phyloP scores from a whole-genome alignment of 176 grass and related monocot species.

The Juncus effusus region DNA sequence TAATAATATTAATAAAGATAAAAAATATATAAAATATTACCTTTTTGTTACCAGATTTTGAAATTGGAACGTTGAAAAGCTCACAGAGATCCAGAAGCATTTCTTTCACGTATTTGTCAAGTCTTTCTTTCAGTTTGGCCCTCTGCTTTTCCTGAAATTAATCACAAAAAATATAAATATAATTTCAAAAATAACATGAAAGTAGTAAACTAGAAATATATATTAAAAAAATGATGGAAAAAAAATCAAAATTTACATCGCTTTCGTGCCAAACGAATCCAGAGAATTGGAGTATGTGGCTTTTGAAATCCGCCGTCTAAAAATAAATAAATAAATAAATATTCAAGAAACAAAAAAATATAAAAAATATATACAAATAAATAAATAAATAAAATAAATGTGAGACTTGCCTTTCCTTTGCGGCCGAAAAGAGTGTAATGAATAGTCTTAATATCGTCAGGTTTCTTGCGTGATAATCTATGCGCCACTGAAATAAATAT shows the following conservation, averaged over 20 bases:
- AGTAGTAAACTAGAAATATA: too few relatives aligned
- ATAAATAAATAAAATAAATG: background rate
- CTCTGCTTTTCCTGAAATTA: conserved; percentile 76
- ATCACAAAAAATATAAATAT: background rate
- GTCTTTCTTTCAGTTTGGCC: conserved; percentile 93
- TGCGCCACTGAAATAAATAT: conserved; percentile 51
- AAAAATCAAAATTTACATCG: conserved; percentile 28
- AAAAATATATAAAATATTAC: conserved; percentile 21
- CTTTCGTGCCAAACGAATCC: conserved; percentile 64
- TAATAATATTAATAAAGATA: background rate
- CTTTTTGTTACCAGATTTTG: conserved; percentile 75
- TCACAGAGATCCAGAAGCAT: conserved; percentile 73
- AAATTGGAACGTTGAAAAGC: conserved; percentile 68
- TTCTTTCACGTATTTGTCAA: conserved; percentile 94
- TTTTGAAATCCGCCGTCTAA: conserved; percentile 56
- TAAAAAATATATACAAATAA: too few relatives aligned
- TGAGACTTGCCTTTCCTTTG: conserved; percentile 75
- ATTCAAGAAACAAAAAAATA: too few relatives aligned
- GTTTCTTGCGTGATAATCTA: conserved; percentile 78
- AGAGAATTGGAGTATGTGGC: conserved; percentile 53
- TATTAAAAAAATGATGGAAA: too few relatives aligned
- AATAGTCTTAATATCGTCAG: conserved; percentile 81
- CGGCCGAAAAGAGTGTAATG: conserved; percentile 92
- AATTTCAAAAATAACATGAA: conserved; percentile 4
- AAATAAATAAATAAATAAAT: conserved; percentile 13